Evolutionary conservation across 345 rosid genomes (phyloP), one percentile per base, ranked within the genome.

Genomic region (Acer yangbiense): DNA sequence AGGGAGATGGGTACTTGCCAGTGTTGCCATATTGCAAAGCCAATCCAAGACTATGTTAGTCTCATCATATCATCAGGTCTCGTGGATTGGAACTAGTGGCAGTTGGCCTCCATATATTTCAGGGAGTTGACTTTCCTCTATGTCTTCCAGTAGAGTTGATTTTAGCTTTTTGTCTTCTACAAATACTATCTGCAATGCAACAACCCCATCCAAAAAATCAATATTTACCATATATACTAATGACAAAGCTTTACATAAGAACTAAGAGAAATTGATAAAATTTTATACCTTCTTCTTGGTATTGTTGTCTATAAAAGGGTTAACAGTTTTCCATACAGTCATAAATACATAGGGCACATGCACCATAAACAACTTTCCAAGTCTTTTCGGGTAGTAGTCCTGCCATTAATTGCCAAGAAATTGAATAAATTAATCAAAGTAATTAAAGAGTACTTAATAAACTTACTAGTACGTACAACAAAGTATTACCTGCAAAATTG

Each of bases 371-470:
- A 84, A 0, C 80, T 88, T 85, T 4, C 77, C 88, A 12, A 88
- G 86, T 39, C 90, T 81, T 71, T 88, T 89, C 1, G 90, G 89
- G 80, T 82, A 88, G 70, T 82, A 82, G 17, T 88, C 90, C 90
- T 88, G 87, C 74, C 71, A 41, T 41, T 29, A 29, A 71, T 78
- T 29, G 23, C 61, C 76, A 64, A 23, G 13, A 16, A 7, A 58
- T 52, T 71, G 3, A 29, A 29, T 0, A 14, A 16, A 60, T 13
- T 60, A 14, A 20, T 60, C 64, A 8, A 48, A 50, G 14, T 7
- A 50, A 29, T 29, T 29, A 29, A 29, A 29, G 0, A 29, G 32
- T 29, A 29, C 32, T 29, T 29, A 29, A 29, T 29, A 29, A 29
- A 29, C 32, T 29, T 2, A 29, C 32, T 2, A 29, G 3, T 29